Conservation (phyloP, 2,329 filamentous ascomycete species). For the Diaporthe citri region DNA sequence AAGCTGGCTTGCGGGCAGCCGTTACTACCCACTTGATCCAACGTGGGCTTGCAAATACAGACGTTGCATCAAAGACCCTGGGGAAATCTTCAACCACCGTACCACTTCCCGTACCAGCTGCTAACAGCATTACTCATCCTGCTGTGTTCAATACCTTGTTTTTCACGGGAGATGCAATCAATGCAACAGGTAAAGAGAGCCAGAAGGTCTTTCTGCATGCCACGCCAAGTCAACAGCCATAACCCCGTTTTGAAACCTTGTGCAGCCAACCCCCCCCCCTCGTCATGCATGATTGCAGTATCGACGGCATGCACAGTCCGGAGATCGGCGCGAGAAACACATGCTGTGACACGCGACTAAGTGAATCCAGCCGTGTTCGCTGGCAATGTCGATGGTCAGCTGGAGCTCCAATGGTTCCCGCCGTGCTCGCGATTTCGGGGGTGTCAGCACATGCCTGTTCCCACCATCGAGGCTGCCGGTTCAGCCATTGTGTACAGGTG, state of each 20-base stretch:
- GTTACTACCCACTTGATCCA: neutral
- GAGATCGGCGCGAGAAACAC: constrained; percentile 30
- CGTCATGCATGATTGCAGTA: constrained; percentile 16
- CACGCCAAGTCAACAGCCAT: neutral
- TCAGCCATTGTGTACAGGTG: constrained; percentile 10
- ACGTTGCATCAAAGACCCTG: neutral
- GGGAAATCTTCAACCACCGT: neutral
- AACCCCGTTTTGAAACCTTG: constrained; percentile 7
- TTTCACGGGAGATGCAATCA: neutral
- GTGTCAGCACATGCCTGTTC: constrained; percentile 20
- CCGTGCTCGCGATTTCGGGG: constrained; percentile 11
- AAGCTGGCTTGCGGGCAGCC: neutral
- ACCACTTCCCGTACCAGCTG: neutral
- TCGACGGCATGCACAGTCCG: constrained; percentile 14
- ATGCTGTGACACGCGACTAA: constrained; percentile 30
- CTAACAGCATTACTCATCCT: neutral
- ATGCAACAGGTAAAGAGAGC: neutral
- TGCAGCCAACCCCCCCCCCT: constrained; percentile 15
- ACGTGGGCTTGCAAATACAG: neutral
- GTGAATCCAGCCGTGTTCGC: constrained; percentile 17
- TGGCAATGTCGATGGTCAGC: constrained; percentile 22
- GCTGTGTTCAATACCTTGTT: neutral
- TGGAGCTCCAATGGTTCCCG: constrained; percentile 14
- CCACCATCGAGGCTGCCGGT: constrained; percentile 11
- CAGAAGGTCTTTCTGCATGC: neutral